A percentile compares a stretch with the other conserved stretches of the same genome.
Conservation (phyloP, 176 grass and related monocot species). For the Eragrostis nindensis region DNA sequence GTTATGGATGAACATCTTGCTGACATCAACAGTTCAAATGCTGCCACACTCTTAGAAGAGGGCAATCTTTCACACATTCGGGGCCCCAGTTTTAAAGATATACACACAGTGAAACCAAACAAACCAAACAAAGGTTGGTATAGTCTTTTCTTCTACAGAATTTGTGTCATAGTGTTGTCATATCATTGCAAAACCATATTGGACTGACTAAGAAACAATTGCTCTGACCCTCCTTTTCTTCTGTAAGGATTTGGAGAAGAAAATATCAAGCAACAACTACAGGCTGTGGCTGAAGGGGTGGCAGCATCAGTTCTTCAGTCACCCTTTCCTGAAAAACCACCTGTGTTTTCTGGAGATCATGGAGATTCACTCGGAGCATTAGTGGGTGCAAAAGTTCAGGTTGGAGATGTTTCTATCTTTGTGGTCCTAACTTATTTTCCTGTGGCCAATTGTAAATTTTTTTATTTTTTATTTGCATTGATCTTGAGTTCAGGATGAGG, state of each 20-base stretch:
- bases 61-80: constrained; percentile 53
- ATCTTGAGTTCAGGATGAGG: constrained; percentile 52
- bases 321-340: constrained; percentile 52
- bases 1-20: constrained; percentile 46
- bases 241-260: constrained; percentile 69
- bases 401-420: constrained; percentile 35
- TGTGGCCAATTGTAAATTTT: constrained; percentile 12
- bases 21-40: constrained; percentile 54
- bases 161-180: constrained; percentile 9
- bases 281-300: constrained; percentile 89
- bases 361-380: constrained; percentile 31
- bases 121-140: constrained; percentile 74
- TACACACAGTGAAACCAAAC: constrained; percentile 54
- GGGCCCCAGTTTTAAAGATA: constrained; percentile 54
- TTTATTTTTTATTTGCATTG: no score
- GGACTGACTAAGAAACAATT: constrained; percentile 15
- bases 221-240: background rate
- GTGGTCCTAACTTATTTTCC: constrained; percentile 2
- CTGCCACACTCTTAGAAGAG: constrained; percentile 56
- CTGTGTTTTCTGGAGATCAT: constrained; percentile 42
- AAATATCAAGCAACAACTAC: constrained; percentile 69
- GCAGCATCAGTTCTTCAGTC: constrained; percentile 82
- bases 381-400: constrained; percentile 74
- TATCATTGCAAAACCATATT: constrained; percentile 32
- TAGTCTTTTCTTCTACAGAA: constrained; percentile 29